Evolutionary conservation across 2,329 filamentous ascomycete genomes (phyloP), one percentile per base, ranked within the genome.

Genomic region (Leptographium flavum): DNA sequence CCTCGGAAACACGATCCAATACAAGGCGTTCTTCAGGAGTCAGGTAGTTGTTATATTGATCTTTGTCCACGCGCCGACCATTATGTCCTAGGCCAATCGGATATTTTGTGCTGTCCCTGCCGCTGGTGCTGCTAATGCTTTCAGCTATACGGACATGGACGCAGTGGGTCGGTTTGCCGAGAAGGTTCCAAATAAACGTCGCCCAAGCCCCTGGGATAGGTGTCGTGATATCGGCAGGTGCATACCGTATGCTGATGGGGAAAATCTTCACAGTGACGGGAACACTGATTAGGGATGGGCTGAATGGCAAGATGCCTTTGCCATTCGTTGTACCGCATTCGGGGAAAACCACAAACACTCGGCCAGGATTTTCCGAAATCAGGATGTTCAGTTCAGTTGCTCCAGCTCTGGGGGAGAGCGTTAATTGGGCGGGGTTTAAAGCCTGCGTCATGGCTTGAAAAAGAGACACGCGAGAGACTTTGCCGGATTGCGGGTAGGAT

Each of bases 241-340:
- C 83, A 61, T 96, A 98, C 43, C 88, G 79, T 50, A 98, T 69
- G 60, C 83, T 94, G 49, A 98, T 74, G 1, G 92, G 88, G 65
- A 93, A 96, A 53, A 98, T 86, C 57, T 81, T 83, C 9, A 80
- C 80, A 45, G 73, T 69, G 6, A 75, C 60, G 0, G 81, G 76
- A 0, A 76, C 76, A 15, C 78, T 73, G 3, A 92, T 67, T 2
- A 98, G 70, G 42, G 79, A 81, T 0, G 83, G 86, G 49, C 83
- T 86, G 45, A 94, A 76, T 2, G 87, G 84, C 13, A 98, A 65
- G 50, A 96, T 88, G 5, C 83, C 92, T 53, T 85, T 81, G 50
- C 90, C 90, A 58, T 98, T 98, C 38, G 87, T 94, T 1, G 92
- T 94, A 5, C 83, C 92, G 63, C 83, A 90, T 65, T 98, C 92